These are phyloP conservation scores for Agaricus blazei DNA, from an alignment of 768 basidiomycete genomes.

Conservation along the genomic window DNA sequence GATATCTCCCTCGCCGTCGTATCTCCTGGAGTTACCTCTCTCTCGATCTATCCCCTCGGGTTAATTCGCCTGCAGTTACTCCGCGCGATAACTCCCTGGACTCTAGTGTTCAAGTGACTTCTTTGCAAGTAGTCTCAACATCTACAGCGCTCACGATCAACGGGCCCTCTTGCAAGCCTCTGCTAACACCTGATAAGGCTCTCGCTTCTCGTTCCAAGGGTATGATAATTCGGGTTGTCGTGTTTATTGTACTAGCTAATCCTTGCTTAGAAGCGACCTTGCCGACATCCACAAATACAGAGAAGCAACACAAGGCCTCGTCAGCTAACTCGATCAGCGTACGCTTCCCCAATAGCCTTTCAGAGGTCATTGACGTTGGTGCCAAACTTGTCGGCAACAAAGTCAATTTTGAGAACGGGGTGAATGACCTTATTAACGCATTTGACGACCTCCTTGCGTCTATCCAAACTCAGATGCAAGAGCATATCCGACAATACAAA, in stretches of 20 bases:
- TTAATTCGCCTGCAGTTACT: slow-evolving; percentile 17
- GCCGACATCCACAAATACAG: slow-evolving; percentile 11
- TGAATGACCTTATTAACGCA: slow-evolving; percentile 49
- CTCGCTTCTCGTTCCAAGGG: slow-evolving; percentile 19
- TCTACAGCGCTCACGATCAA: not conserved
- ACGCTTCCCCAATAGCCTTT: slow-evolving; percentile 39
- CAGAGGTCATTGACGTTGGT: slow-evolving; percentile 42
- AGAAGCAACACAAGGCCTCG: slow-evolving; percentile 12
- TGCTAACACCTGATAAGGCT: slow-evolving; percentile 11
- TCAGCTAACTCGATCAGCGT: slow-evolving; percentile 31
- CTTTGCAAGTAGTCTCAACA: slow-evolving; percentile 14
- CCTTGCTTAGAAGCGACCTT: slow-evolving; percentile 23
- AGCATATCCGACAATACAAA: slow-evolving; percentile 42
- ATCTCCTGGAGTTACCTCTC: slow-evolving; percentile 40
- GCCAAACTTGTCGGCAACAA: slow-evolving; percentile 37
- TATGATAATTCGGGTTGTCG: slow-evolving; percentile 17
- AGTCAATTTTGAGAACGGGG: slow-evolving; percentile 42
- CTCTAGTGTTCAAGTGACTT: slow-evolving; percentile 15
- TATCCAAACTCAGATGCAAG: slow-evolving; percentile 44
- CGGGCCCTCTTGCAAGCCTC: slow-evolving; percentile 10
- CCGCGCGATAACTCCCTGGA: slow-evolving; percentile 8
- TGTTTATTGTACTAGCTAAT: slow-evolving; percentile 17
- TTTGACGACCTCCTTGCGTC: slow-evolving; percentile 52
- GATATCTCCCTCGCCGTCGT: slow-evolving; percentile 50
- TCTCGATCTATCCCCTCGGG: slow-evolving; percentile 23